Evolutionary conservation across 75 land plant species (phyloP).

Genomic region (Pseudotsuga menziesii): DNA sequence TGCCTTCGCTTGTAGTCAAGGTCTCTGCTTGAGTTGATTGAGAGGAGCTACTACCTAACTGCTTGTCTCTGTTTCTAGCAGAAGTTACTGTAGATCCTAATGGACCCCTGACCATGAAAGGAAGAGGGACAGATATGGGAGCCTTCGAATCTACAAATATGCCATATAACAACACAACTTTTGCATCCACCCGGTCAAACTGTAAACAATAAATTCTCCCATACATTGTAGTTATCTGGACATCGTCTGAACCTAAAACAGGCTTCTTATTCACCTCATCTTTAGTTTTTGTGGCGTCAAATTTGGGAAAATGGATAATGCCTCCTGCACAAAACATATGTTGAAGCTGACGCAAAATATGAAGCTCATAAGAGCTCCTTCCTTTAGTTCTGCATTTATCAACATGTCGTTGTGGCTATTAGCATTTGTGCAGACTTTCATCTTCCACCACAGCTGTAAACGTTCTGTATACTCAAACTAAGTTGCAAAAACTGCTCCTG

Average conservation of each 20-base stretch:
- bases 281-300: constrained; percentile 84
- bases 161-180: constrained; percentile 91
- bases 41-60: constrained; percentile 9
- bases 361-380: too few species aligned
- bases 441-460: too few species aligned
- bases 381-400: too few species aligned
- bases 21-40: constrained; percentile 19
- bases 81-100: constrained; percentile 16
- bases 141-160: constrained; percentile 66
- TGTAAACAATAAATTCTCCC: constrained; percentile 98
- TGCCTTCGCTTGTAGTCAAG: constrained; percentile 24
- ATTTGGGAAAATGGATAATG: constrained; percentile 81
- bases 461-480: too few species aligned
- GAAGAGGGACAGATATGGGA: constrained; percentile 98
- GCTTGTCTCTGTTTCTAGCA: constrained; percentile 10
- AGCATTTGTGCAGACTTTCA: too few species aligned
- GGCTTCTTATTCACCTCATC: constrained; percentile 77
- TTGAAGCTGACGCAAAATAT: too few species aligned
- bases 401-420: too few species aligned
- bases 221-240: constrained; percentile 96
- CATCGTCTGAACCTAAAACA: constrained; percentile 75
- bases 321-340: constrained; percentile 98
- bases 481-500: too few species aligned
- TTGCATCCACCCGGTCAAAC: constrained; percentile 83
- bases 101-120: constrained; percentile 62